A percentile compares a stretch with the other conserved stretches of the same genome.
Conservation (phyloP, 2,329 filamentous ascomycete species). For the Stromatinia cepivora region DNA sequence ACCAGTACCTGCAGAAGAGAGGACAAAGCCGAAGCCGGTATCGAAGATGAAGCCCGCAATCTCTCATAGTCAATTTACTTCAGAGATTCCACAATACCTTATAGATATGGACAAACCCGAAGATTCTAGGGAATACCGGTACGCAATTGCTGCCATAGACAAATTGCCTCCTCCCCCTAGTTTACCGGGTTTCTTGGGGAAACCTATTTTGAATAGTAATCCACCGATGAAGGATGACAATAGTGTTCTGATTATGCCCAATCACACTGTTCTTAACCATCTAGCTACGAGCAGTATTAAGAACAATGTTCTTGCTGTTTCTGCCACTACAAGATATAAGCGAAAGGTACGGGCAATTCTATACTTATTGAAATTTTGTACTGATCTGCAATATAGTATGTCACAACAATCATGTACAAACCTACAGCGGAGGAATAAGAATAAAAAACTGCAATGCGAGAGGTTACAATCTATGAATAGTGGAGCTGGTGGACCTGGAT, state of each 20-base stretch:
- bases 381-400: conserved; percentile 64
- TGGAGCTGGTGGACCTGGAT: conserved; percentile 19
- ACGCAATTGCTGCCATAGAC: conserved; percentile 72
- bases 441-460: conserved; percentile 10
- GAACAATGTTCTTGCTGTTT: conserved; percentile 91
- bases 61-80: conserved; percentile 63
- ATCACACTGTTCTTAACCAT: conserved; percentile 95
- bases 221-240: conserved; percentile 97
- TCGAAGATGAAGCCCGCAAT: conserved; percentile 57
- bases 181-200: conserved; percentile 86
- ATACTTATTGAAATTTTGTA: neutral
- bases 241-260: conserved; percentile 94
- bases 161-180: conserved; percentile 81
- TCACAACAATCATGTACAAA: conserved; percentile 98
- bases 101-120: conserved; percentile 84
- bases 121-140: conserved; percentile 71
- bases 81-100: conserved; percentile 79
- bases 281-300: conserved; percentile 97
- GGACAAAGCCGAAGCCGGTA: conserved; percentile 41
- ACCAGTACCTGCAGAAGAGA: conserved; percentile 42
- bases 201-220: conserved; percentile 89
- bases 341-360: conserved; percentile 67
- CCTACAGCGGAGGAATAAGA: conserved; percentile 57
- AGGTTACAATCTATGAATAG: conserved; percentile 15
- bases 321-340: conserved; percentile 95